Base-by-base conservation (phyloP, 2,329 filamentous ascomycete genomes). In the Chrysosphaeria jannelii region DNA sequence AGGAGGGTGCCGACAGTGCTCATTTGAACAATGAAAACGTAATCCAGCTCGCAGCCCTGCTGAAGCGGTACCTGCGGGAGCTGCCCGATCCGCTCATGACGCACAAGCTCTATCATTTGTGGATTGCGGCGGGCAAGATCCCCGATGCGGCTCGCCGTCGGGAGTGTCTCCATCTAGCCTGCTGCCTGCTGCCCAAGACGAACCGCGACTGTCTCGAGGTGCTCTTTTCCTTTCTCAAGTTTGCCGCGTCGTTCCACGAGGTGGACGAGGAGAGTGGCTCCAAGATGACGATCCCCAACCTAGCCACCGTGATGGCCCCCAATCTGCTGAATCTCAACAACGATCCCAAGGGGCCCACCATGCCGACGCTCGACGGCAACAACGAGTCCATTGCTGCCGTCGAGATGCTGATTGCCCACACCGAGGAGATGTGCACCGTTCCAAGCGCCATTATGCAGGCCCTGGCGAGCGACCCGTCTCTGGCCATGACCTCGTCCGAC, bases 271-370 rank as follows among this genome's bases (percentile, higher is more conserved):
- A 97, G 40, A 72, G 71, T 12, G 85, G 85, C 13, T 91, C 81
- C 35, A 91, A 93, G 53, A 97, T 97, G 85, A 85, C 97, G 41
- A 72, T 89, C 25, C 78, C 89, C 49, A 97, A 97, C 38, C 57
- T 97, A 31, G 76, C 85, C 4, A 93, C 88, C 3, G 85, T 97
- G 31, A 91, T 97, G 43, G 79, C 81, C 5, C 85, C 85, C 0
- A 97, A 97, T 36, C 76, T 97, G 30, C 55, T 91, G 8, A 61
- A 59, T 20, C 59, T 78, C 31, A 81, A 88, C 34, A 65, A 67
- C 36, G 78, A 90, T 34, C 85, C 78, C 30, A n/a, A n/a, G n/a
- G n/a, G n/a, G n/a, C n/a, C n/a, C n/a, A n/a, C n/a, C n/a, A n/a
- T n/a, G n/a, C n/a, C n/a, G n/a, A n/a, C n/a, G n/a, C n/a, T n/a